phyloP scores from a whole-genome alignment of 192 early-diverging fungal genomes.

The Backusella mclennaniae region DNA sequence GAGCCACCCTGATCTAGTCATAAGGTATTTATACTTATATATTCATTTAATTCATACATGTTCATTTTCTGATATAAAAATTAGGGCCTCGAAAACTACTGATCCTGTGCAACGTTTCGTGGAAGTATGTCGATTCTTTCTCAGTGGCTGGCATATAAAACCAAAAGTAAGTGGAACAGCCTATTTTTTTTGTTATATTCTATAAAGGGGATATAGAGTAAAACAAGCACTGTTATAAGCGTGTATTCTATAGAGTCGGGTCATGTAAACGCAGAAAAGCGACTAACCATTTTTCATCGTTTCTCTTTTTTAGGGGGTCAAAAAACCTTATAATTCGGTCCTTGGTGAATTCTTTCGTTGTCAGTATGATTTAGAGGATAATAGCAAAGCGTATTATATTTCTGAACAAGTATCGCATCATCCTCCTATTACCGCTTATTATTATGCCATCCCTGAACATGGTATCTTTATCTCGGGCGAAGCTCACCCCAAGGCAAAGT shows the following conservation, averaged over 20 bases:
- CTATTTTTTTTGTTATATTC: too few relatives aligned
- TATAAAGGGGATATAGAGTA: background rate
- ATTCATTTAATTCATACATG: background rate
- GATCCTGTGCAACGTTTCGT: slow-evolving; percentile 80
- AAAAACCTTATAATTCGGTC: slow-evolving; percentile 93
- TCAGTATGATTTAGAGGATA: slow-evolving; percentile 65
- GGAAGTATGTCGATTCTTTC: slow-evolving; percentile 81
- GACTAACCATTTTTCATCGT: background rate
- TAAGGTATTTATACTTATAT: slow-evolving; percentile 52
- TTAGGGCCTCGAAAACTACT: slow-evolving; percentile 63
- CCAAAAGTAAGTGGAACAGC: slow-evolving; percentile 61
- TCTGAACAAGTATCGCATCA: slow-evolving; percentile 93
- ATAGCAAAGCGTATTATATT: slow-evolving; percentile 69
- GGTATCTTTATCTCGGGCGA: slow-evolving; percentile 78
- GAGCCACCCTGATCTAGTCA: slow-evolving; percentile 80
- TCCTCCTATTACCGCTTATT: slow-evolving; percentile 84
- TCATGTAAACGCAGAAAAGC: background rate
- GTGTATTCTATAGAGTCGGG: background rate
- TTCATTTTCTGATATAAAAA: background rate
- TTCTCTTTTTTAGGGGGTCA: slow-evolving; percentile 61
- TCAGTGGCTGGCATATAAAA: slow-evolving; percentile 92
- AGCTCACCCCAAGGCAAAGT: slow-evolving; percentile 77
- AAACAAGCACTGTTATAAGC: background rate
- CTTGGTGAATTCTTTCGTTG: slow-evolving; percentile 90
- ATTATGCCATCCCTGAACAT: slow-evolving; percentile 78